Base-by-base conservation (phyloP, 2,329 filamentous ascomycete genomes). In the Claviceps quebecensis region DNA sequence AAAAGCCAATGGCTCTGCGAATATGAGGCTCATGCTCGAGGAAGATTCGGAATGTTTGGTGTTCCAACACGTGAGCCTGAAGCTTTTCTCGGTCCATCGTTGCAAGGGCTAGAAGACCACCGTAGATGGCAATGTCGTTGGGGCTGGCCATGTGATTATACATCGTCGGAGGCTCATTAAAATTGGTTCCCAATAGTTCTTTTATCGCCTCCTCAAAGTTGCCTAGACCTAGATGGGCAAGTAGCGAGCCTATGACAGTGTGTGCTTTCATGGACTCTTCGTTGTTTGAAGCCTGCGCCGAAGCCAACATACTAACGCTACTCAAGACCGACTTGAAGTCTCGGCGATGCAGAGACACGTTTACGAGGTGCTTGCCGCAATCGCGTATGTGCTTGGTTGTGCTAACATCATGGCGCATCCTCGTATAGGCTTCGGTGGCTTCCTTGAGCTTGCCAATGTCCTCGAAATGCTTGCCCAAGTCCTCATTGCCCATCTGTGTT, bases 21-120 rank as follows among this genome's bases (percentile, higher is more conserved):
- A 98, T 86, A 61, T 97, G 91, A 3, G 91, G 89, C 67, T 97
- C 93, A 1, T 94, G 76, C 65, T 97, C 93, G 14, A 98, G 77
- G 63, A 93, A 95, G 45, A 78, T 81, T 49, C 93, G 84, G 71
- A 98, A 98, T 11, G 76, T 73, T 37, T 72, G 72, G 62, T 88
- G 95, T 39, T 93, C 87, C 0, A 98, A 77, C 2, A 97, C 88
- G 6, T 74, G 73, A 5, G 69, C 71, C 64, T 93, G 85, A 22
- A 98, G 74, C 55, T 87, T 81, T 7, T 75, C 72, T 47, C 93
- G 81, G 54, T 86, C 78, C 86, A 97, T 94, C 2, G 87, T 89
- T 26, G 91, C 91, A 23, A 98, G 77, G 5, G 93, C 87, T 57
- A 91, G 84, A 23, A 98, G 78, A 5, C 87, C 90, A 47, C 91